These are phyloP conservation scores for Lotus japonicus DNA, from an alignment of 306 rosid genomes.

Conservation along the genomic window DNA sequence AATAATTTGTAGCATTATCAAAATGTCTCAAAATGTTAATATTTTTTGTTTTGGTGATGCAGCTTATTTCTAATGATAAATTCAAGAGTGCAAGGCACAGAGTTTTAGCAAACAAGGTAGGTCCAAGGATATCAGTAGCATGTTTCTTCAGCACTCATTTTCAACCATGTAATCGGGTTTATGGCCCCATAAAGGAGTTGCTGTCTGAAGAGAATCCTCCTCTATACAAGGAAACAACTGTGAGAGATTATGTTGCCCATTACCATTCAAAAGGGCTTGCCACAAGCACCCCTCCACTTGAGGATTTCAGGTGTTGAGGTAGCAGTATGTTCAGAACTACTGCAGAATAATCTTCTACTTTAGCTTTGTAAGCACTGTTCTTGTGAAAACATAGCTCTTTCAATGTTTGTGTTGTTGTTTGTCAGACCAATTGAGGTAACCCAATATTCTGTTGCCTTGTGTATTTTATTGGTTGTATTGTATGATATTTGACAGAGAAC, in stretches of 20 bases:
- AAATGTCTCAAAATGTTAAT: not conserved
- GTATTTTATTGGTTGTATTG: no score
- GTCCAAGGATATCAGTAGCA: constrained; percentile 10
- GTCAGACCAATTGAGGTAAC: no score
- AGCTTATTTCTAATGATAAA: constrained; percentile 10
- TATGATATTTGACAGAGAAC: no score
- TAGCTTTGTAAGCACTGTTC: no score
- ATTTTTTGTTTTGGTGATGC: not conserved
- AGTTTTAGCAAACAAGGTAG: not conserved
- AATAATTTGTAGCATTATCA: no score
- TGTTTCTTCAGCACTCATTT: constrained; percentile 5
- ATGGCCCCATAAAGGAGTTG: constrained; percentile 12
- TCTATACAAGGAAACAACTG: not conserved
- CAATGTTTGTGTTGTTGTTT: no score
- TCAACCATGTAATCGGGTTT: not conserved
- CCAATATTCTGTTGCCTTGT: no score
- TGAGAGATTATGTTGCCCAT: not conserved
- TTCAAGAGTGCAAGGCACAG: constrained; percentile 16
- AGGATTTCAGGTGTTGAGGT: not conserved
- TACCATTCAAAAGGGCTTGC: not conserved
- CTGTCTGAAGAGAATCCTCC: not conserved
- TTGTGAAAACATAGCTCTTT: no score
- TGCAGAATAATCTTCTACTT: no score
- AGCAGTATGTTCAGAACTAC: no score
- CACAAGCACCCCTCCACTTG: not conserved